Evolutionary conservation across 176 grass and related monocot genomes (phyloP).

Genomic region (Rhipidocladum racemiflorum): DNA sequence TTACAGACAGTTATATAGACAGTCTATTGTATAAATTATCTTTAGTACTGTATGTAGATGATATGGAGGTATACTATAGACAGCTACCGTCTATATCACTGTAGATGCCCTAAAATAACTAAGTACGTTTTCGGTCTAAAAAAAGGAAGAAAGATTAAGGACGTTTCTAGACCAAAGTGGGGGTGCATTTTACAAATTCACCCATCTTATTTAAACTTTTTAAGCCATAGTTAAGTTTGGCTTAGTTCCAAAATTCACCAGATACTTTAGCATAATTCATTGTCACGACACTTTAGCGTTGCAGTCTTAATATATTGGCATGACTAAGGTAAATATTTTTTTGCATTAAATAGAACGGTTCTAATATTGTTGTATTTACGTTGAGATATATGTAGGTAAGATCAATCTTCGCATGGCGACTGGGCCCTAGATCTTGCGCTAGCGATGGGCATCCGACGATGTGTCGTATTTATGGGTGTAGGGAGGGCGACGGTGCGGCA

Average conservation of each 20-base stretch:
- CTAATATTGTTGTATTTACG: background rate
- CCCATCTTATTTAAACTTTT: background rate
- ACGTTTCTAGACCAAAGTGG: background rate
- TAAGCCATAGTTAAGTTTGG: background rate
- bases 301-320: background rate
- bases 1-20: no score
- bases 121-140: background rate
- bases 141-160: background rate
- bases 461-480: no score
- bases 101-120: no score
- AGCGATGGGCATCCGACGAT: no score
- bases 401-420: background rate
- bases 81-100: no score
- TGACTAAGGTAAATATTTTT: no score
- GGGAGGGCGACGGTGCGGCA: no score
- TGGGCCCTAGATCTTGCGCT: background rate
- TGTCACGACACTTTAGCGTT: background rate
- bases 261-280: background rate
- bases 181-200: slow-evolving; percentile 19
- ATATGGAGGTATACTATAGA: no score
- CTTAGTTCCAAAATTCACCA: background rate
- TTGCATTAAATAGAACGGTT: background rate
- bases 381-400: background rate
- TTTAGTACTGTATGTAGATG: no score
- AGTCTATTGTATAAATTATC: no score